phyloP scores from a whole-genome alignment of 2,329 filamentous ascomycete species.

The Teratosphaeria viscida region DNA sequence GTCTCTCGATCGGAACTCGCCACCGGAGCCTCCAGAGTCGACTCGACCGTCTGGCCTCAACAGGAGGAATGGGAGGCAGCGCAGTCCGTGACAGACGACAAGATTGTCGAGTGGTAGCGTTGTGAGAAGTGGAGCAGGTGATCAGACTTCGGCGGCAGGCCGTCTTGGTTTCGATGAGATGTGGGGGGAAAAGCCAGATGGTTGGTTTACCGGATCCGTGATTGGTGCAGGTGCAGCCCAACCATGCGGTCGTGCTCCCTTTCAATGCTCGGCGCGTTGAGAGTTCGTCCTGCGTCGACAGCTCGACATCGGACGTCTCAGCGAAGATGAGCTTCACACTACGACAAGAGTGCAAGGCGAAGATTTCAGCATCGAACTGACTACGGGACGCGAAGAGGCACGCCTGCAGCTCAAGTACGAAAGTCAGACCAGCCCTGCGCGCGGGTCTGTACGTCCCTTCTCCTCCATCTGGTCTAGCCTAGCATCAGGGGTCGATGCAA shows the following conservation, averaged over 20 bases:
- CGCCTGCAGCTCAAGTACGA: neutral
- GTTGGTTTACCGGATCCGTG: neutral
- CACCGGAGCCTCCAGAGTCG: neutral
- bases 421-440: neutral
- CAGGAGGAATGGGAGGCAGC: neutral
- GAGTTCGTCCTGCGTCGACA: neutral
- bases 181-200: slow-evolving; percentile 4
- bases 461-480: slow-evolving; percentile 4
- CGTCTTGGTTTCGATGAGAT: neutral
- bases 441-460: neutral
- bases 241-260: neutral
- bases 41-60: neutral
- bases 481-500: slow-evolving; percentile 6
- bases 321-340: neutral
- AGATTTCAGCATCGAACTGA: neutral
- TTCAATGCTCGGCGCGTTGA: neutral
- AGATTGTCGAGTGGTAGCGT: neutral
- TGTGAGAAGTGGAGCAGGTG: neutral
- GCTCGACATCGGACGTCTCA: neutral
- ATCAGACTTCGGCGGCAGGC: neutral
- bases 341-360: neutral
- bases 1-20: too few species aligned
- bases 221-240: neutral
- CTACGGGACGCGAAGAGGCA: neutral
- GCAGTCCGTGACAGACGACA: neutral